Conservation (phyloP, 768 basidiomycete species). For the Mrakia blollopis region DNA sequence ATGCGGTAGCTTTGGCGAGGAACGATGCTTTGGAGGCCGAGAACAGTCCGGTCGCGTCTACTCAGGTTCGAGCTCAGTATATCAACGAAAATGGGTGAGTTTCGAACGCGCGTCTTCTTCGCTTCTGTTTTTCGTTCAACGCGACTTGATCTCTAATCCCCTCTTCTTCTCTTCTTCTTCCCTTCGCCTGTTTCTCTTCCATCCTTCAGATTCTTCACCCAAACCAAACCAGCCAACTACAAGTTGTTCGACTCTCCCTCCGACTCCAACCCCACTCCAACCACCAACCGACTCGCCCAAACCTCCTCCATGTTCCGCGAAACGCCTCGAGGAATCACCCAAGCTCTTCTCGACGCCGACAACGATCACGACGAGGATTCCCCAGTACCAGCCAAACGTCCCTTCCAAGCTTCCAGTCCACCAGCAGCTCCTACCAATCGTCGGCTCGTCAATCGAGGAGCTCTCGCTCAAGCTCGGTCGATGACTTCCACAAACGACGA, state of each 20-base stretch:
- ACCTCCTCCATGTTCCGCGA: neutral
- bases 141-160: neutral
- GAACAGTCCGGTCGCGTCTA: neutral
- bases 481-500: neutral
- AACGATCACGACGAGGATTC: neutral
- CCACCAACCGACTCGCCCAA: neutral
- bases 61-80: constrained; percentile 35
- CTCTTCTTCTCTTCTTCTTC: neutral
- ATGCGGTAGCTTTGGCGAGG: constrained; percentile 36
- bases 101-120: neutral
- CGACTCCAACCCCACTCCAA: constrained; percentile 5
- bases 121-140: neutral
- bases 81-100: constrained; percentile 41
- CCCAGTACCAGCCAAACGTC: neutral
- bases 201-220: constrained; percentile 39
- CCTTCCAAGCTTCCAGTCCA: neutral
- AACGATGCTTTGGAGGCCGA: constrained; percentile 28
- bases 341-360: neutral
- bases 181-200: too few relatives aligned
- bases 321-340: neutral
- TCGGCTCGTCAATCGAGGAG: neutral
- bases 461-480: neutral
- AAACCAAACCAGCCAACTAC: constrained; percentile 37
- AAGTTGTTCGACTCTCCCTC: constrained; percentile 9
- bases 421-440: neutral